These are phyloP conservation scores for Suillus weaverae DNA, from an alignment of 768 basidiomycete genomes.

Conservation along the genomic window DNA sequence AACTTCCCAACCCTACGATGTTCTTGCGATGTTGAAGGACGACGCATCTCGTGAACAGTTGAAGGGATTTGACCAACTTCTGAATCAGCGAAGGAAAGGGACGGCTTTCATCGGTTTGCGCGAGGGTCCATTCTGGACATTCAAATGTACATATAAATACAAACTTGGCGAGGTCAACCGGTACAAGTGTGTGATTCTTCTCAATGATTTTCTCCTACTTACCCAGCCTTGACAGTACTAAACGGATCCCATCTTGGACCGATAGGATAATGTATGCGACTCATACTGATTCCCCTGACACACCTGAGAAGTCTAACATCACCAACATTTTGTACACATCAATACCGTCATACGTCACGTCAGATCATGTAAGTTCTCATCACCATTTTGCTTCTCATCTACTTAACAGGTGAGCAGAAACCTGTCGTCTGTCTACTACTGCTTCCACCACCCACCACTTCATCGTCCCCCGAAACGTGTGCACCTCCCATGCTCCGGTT, in stretches of 20 bases:
- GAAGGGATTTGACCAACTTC: conserved; percentile 74
- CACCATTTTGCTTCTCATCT: conserved; percentile 1
- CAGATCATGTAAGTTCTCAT: conserved; percentile 73
- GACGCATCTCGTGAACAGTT: conserved; percentile 57
- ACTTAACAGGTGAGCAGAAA: conserved; percentile 52
- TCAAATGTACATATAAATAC: conserved; percentile 93
- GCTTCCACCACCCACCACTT: conserved; percentile 40
- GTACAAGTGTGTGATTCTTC: conserved; percentile 57
- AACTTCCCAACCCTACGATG: conserved; percentile 35
- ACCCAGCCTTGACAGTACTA: conserved; percentile 42
- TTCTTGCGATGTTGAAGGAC: conserved; percentile 42
- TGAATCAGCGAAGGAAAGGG: conserved; percentile 60
- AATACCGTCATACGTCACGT: conserved; percentile 80
- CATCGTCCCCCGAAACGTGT: conserved; percentile 27
- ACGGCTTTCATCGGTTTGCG: conserved; percentile 68
- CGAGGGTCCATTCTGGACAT: conserved; percentile 87
- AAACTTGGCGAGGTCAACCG: conserved; percentile 76
- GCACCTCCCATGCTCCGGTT: conserved; percentile 47
- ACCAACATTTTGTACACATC: conserved; percentile 74
- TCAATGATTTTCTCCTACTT: neutral
- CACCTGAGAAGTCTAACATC: conserved; percentile 51
- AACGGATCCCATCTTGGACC: conserved; percentile 87
- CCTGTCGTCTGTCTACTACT: conserved; percentile 77
- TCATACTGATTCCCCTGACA: conserved; percentile 59
- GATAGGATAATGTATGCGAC: conserved; percentile 89